Evolutionary conservation across 768 basidiomycete species (phyloP), one percentile per base, ranked within the genome.

Genomic region (Mycena maculata): DNA sequence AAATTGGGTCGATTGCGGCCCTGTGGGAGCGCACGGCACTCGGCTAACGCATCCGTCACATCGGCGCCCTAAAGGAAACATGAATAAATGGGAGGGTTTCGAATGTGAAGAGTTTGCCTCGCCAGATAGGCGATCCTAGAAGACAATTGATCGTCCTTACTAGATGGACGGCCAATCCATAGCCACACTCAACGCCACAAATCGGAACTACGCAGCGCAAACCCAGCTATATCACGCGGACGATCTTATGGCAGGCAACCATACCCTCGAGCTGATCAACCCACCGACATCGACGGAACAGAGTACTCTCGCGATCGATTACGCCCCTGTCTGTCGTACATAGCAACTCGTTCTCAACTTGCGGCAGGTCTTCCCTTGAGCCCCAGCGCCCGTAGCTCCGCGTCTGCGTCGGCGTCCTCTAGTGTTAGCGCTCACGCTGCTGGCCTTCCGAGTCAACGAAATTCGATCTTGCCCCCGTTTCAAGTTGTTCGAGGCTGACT

Each of bases 161-260:
- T 56, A 71, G 25, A n/a, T 80, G 4, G 78, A 80, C 63, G 69
- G 65, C 20, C 25, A 57, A 20, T 25, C 70, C 4, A 42, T 65
- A 0, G 67, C 54, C 22, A 60, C 61, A 4, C 76, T 71, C 60
- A 70, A 71, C 41, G 76, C 65, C 13, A 50, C 57, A 30, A 63
- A 60, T 18, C 3, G 41, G n/a, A 67, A 67, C 65, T 64, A 28
- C 72, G 30, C 28, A 9, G 55, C 67, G 4, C 68, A 72, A 27
- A 31, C 27, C 22, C 13, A 42, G 1, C 28, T 73, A 28, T 73
- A 49, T 45, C 36, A 41, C 28, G 66, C 55, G 10, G 47, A 60
- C 18, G 50, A 44, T 30, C 63, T 73, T 9, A 67, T 67, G 22
- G 27, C 41, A 6, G 70, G 72, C 4, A 12, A 59, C 27, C 72